Evolutionary conservation across 1,284 basidiomycete genomes (phyloP).

Genomic region (Mycosarcoma mackinlayi): DNA sequence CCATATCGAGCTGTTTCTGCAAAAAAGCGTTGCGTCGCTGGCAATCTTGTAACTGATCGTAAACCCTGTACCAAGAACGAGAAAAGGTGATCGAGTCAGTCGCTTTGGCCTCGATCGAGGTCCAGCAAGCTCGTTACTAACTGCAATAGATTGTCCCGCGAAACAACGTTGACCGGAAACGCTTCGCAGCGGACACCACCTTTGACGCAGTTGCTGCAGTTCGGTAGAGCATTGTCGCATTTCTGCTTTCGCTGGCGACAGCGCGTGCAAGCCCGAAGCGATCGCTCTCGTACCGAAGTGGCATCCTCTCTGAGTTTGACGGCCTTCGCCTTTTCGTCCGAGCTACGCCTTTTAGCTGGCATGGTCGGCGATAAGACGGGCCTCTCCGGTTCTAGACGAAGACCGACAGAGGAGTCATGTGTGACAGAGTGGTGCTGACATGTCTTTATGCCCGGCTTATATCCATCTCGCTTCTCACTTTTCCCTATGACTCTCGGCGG

Average conservation of each 20-base stretch:
- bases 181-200: constrained; percentile 37
- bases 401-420: background rate
- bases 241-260: constrained; percentile 46
- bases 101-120: background rate
- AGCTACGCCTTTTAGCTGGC: constrained; percentile 8
- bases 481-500: background rate
- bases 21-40: constrained; percentile 20
- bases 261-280: constrained; percentile 40
- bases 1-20: constrained; percentile 20
- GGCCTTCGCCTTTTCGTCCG: background rate
- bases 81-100: background rate
- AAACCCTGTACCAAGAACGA: constrained; percentile 3
- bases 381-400: background rate
- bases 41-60: constrained; percentile 27
- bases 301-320: background rate
- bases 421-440: background rate
- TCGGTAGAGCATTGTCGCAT: constrained; percentile 41
- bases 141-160: constrained; percentile 40
- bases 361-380: background rate
- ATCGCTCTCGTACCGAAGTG: constrained; percentile 16
- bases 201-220: constrained; percentile 46
- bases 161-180: constrained; percentile 23
- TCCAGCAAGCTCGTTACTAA: background rate
- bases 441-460: constrained; percentile 11
- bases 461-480: background rate